Evolutionary conservation across 192 early-diverging fungal species (phyloP).

Genomic region (Geranomyces michiganensis): DNA sequence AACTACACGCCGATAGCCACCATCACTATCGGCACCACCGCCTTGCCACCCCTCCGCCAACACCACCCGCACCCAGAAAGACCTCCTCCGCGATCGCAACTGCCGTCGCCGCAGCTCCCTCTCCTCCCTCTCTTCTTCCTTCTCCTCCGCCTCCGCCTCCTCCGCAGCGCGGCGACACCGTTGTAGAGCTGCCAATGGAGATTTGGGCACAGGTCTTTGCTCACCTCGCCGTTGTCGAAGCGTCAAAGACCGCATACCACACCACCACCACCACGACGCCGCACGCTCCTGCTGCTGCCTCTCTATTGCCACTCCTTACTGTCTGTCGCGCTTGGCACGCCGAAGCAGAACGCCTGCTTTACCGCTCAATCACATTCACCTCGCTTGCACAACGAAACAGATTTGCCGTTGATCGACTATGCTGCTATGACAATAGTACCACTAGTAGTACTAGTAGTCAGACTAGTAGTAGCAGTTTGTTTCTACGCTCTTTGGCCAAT

Average conservation of each 20-base stretch:
- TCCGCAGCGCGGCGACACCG: not conserved
- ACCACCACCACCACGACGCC: no score
- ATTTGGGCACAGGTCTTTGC: slow-evolving; percentile 1
- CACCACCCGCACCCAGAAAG: not conserved
- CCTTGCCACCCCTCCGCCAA: slow-evolving; percentile 11
- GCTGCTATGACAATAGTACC: no score
- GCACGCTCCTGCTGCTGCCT: not conserved
- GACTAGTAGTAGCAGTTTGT: no score
- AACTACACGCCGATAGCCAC: not conserved
- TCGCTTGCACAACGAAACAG: slow-evolving; percentile 17
- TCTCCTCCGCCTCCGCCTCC: not conserved
- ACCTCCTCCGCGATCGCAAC: not conserved
- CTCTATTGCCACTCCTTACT: slow-evolving; percentile 19
- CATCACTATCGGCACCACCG: not conserved
- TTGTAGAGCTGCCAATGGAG: not conserved
- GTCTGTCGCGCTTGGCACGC: slow-evolving; percentile 26
- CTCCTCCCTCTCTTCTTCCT: not conserved
- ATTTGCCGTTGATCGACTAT: slow-evolving; percentile 19
- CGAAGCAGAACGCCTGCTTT: slow-evolving; percentile 16
- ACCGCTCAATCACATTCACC: slow-evolving; percentile 25
- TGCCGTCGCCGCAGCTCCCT: not conserved
- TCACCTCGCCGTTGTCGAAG: not conserved
- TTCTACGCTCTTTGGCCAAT: no score
- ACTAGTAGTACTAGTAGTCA: no score
- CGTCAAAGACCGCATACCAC: no score